Evolutionary conservation across 1,284 basidiomycete genomes (phyloP), one percentile per base, ranked within the genome.

Genomic region (Ceratobasidium sp.): DNA sequence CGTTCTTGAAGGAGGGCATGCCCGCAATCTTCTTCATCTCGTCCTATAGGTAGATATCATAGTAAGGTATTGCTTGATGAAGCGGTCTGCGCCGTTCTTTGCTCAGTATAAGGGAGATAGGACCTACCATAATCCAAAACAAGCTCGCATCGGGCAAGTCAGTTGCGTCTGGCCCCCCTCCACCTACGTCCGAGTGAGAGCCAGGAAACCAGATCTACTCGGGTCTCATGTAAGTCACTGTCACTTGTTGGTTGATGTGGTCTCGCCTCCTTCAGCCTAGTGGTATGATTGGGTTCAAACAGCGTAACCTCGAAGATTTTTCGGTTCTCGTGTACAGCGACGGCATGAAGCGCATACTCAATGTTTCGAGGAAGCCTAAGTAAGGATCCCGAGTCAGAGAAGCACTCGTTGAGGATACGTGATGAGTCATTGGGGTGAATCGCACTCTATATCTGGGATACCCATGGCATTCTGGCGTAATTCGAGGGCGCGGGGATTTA

Each of bases 81-180:
- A 41, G n/a, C n/a, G n/a, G n/a, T n/a, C n/a, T n/a, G n/a, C n/a
- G n/a, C n/a, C n/a, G n/a, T n/a, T n/a, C n/a, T n/a, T n/a, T n/a
- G n/a, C n/a, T n/a, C 2, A 22, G 31, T 7, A 36, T 33, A 50
- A 1, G 22, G 4, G 22, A 31, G 15, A 36, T 8, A 4, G 7
- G 22, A 66, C 51, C 15, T 44, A 76, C 75, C 14, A 65, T 63
- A 73, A 76, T 76, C 75, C 75, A 76, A 15, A 76, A 22, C 15
- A 76, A 31, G 17, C 66, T 69, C 11, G 57, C 51, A n/a, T 69
- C 51, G 8, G 75, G 60, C 24, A 76, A 36, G 51, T 76, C 73
- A 22, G 75, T 44, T 0, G 41, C 22, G 1, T 44, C 48, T n/a
- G 14, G 14, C 29, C 75, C 62, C 22, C 75, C 75, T 15, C 75